Conservation (phyloP, 306 rosid genomes). For the Prunus kanzakura region DNA sequence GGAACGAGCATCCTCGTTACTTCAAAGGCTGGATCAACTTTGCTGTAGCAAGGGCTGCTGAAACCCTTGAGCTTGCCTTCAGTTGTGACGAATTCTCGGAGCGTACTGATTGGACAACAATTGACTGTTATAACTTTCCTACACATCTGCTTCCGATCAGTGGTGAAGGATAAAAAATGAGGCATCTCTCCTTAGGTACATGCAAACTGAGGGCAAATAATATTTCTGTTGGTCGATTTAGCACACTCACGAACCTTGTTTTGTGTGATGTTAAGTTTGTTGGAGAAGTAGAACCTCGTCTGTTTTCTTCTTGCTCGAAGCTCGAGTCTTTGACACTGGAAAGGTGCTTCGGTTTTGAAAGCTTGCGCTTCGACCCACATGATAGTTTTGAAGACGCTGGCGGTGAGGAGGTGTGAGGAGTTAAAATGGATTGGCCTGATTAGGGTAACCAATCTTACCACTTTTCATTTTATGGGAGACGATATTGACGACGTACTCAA, state of each 20-base stretch:
- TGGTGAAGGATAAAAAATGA: not conserved
- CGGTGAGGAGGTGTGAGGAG: not conserved
- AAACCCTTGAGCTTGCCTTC: not conserved
- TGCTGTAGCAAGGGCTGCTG: not conserved
- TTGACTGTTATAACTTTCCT: not conserved
- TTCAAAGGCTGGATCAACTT: not conserved
- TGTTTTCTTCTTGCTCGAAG: not conserved
- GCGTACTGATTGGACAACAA: not conserved
- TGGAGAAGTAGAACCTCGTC: not conserved
- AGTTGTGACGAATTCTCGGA: not conserved
- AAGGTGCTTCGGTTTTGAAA: not conserved
- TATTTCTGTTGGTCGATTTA: not conserved
- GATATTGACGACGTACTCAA: not conserved
- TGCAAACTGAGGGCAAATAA: not conserved
- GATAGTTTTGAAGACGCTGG: not conserved
- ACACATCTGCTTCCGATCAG: not conserved
- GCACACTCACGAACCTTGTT: not conserved
- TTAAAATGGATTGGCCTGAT: not conserved
- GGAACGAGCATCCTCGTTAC: not conserved
- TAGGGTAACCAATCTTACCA: not conserved
- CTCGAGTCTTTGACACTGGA: not conserved
- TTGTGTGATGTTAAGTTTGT: not conserved
- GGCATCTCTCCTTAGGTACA: not conserved
- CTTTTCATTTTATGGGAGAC: not conserved
- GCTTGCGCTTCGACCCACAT: not conserved